Base-by-base conservation (phyloP, 805 yeast species). In the Hyphopichia homilentoma region DNA sequence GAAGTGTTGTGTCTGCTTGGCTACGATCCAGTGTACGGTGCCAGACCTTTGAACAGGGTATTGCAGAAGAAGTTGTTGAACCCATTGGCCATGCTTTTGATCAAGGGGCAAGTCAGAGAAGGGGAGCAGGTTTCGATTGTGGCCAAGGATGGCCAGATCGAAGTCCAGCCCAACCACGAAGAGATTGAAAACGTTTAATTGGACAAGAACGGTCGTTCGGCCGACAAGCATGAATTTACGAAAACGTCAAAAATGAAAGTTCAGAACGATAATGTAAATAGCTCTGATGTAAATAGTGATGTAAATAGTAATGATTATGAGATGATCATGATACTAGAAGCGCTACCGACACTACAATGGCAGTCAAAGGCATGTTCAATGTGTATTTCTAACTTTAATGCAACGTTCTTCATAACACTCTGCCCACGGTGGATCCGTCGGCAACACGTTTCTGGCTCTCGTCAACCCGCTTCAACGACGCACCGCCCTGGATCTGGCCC, bases 1-100 rank as follows among this genome's bases (percentile, higher is more conserved):
- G 74, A 70, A 9, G 81, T 93, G 82, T 66, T 93, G 23, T 79
- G 90, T 4, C 79, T 81, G 18, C 69, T 83, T 43, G 98, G 98
- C 3, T 93, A 90, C 55, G 97, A 90, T 52, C 84, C 86, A 20
- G 59, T 81, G 26, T 93, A 90, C 52, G 98, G 98, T 46, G 98
- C 98, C 0, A 77, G 98, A 53, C 98, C 98, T 7, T 71, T 93
- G 57, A 90, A 93, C 67, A 76, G 98, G 48, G 72, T 88, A 32
- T 79, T 90, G 39, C 95, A 88, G 56, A 85, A 82, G 65, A 63
- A 73, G 41, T 54, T 93, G n/a, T 68, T 93, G 57, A 89, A 89
- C 54, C 95, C 97, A 16, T 72, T 93, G 75, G 95, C 97, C 3
- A 70, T 76, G 48, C 64, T 73, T 47, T 54, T 93, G 68, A 75